These are phyloP conservation scores for Albatrellus ellisii DNA, from an alignment of 768 basidiomycete species.

Conservation along the genomic window DNA sequence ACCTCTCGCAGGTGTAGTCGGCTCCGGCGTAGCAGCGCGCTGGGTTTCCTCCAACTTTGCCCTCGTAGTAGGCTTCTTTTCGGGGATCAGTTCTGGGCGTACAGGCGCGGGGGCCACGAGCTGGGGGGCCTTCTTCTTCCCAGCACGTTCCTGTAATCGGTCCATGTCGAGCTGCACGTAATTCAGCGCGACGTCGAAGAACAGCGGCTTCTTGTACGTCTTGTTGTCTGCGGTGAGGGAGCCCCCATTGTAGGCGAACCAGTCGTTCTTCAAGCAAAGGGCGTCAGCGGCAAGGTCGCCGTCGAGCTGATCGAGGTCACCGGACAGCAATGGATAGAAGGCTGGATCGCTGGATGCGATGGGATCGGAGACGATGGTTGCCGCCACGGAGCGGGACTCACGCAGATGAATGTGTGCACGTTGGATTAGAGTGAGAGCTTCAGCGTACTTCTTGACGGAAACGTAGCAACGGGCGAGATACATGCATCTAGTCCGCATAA, in stretches of 20 bases:
- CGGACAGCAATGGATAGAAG: slow-evolving; percentile 41
- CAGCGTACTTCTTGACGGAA: slow-evolving; percentile 54
- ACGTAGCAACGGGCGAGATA: slow-evolving; percentile 71
- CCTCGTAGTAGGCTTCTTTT: slow-evolving; percentile 37
- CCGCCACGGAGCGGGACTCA: slow-evolving; percentile 45
- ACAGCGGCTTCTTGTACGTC: slow-evolving; percentile 68
- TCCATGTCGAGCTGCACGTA: slow-evolving; percentile 85
- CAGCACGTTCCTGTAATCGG: slow-evolving; percentile 53
- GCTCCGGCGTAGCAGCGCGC: slow-evolving; percentile 37
- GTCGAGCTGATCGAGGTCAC: slow-evolving; percentile 41
- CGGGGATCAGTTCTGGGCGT: slow-evolving; percentile 18
- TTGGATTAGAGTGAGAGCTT: slow-evolving; percentile 58
- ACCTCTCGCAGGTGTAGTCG: slow-evolving; percentile 27
- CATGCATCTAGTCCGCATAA: slow-evolving; percentile 36
- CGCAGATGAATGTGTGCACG: slow-evolving; percentile 64
- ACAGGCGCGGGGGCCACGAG: slow-evolving; percentile 15
- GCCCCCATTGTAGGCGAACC: slow-evolving; percentile 73
- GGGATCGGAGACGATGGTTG: slow-evolving; percentile 32
- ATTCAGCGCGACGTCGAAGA: slow-evolving; percentile 92
- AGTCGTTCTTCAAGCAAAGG: slow-evolving; percentile 49
- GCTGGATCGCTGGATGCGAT: slow-evolving; percentile 27
- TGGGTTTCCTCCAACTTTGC: slow-evolving; percentile 44
- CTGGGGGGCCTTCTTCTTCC: slow-evolving; percentile 30
- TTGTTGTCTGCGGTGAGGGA: slow-evolving; percentile 27
- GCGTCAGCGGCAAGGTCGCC: slow-evolving; percentile 31